Evolutionary conservation across 345 rosid genomes (phyloP).

Genomic region (Acer saccharum): DNA sequence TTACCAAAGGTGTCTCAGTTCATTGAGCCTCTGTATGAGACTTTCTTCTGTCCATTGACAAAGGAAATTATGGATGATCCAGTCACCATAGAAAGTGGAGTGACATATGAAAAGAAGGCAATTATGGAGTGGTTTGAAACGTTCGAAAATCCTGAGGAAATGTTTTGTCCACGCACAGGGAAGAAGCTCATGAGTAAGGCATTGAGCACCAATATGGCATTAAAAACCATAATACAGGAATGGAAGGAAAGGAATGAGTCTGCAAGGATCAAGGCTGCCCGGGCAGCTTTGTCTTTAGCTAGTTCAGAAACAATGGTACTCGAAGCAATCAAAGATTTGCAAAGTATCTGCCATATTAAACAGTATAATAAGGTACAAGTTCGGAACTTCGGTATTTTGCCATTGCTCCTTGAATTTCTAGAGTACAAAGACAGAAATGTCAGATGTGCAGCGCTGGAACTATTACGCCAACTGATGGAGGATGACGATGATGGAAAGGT

Average conservation of each 20-base stretch:
- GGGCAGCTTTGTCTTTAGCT: conserved; percentile 68
- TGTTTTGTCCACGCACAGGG: conserved; percentile 65
- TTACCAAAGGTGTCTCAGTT: conserved; percentile 50
- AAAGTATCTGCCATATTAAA: conserved; percentile 57
- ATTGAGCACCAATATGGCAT: conserved; percentile 53
- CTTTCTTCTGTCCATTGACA: conserved; percentile 85
- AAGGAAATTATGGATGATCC: conserved; percentile 89
- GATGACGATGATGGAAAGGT: conserved; percentile 70
- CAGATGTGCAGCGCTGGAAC: conserved; percentile 58
- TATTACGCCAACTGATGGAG: conserved; percentile 52
- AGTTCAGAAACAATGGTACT: conserved; percentile 67
- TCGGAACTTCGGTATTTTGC: conserved; percentile 57
- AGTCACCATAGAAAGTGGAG: conserved; percentile 73
- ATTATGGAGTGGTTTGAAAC: conserved; percentile 62
- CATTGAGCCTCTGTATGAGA: conserved; percentile 71
- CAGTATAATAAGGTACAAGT: conserved; percentile 51
- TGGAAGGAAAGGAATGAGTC: conserved; percentile 82
- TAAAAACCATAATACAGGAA: conserved; percentile 73
- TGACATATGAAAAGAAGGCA: conserved; percentile 74
- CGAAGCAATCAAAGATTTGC: conserved; percentile 71
- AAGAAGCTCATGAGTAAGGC: conserved; percentile 39
- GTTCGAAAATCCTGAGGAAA: conserved; percentile 41
- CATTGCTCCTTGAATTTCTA: conserved; percentile 53
- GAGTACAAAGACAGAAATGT: conserved; percentile 53
- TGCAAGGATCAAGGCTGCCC: conserved; percentile 67